Percentiles rank a stretch among this genome's conserved stretches.
These are phyloP conservation scores for Mrakia gelida DNA, from an alignment of 768 basidiomycete species.

Conservation along the genomic window DNA sequence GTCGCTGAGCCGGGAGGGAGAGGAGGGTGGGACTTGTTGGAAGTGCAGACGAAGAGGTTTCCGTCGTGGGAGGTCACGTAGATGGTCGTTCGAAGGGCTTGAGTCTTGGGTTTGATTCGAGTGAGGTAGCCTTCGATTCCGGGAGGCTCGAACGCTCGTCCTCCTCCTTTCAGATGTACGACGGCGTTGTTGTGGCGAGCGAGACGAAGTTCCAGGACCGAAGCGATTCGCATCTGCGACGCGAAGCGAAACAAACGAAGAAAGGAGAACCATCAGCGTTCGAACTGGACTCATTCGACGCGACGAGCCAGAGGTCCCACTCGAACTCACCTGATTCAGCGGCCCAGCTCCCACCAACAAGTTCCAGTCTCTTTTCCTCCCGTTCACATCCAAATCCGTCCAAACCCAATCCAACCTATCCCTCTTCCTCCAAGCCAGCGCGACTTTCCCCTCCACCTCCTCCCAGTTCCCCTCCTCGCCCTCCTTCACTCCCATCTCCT, in stretches of 20 bases:
- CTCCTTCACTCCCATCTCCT: constrained; percentile 8
- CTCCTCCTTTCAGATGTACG: constrained; percentile 16
- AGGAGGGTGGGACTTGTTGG: constrained; percentile 25
- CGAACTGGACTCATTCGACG: not conserved
- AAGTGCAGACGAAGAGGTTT: constrained; percentile 24
- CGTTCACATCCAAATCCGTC: constrained; percentile 22
- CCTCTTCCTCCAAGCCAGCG: constrained; percentile 26
- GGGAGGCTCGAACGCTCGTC: constrained; percentile 12
- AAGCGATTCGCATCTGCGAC: not conserved
- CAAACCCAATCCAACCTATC: constrained; percentile 30
- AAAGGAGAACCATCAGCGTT: not conserved
- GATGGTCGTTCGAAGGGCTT: constrained; percentile 10
- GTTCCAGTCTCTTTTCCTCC: constrained; percentile 21
- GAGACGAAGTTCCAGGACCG: constrained; percentile 25
- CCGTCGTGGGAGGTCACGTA: constrained; percentile 26
- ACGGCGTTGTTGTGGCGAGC: constrained; percentile 19
- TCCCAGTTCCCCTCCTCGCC: not conserved
- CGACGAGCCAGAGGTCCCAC: too few species aligned
- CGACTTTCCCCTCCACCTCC: constrained; percentile 18
- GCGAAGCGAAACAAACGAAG: not conserved
- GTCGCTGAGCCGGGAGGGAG: not conserved
- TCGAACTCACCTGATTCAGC: constrained; percentile 12
- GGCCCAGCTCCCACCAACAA: constrained; percentile 27
- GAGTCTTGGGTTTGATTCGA: constrained; percentile 28
- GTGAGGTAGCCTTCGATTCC: constrained; percentile 30